These are phyloP conservation scores for Lineolata rhizophorae DNA, from an alignment of 495 filamentous ascomycete genomes.

Conservation along the genomic window DNA sequence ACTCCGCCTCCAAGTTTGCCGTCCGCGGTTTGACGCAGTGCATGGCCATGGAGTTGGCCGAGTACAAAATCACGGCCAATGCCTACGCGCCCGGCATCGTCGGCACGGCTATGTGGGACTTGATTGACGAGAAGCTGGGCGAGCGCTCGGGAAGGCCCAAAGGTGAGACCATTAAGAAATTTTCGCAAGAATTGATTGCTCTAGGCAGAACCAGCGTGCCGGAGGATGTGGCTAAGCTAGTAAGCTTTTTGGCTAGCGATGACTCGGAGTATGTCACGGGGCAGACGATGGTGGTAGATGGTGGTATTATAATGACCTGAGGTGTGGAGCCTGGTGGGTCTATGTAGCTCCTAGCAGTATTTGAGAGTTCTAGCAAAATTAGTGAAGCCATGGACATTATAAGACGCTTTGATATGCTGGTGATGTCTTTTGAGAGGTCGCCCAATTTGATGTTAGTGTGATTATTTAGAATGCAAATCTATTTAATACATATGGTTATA, in stretches of 20 bases:
- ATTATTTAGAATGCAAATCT: too few relatives aligned
- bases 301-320: slow-evolving; percentile 30
- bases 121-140: slow-evolving; percentile 30
- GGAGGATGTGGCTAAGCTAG: slow-evolving; percentile 34
- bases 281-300: slow-evolving; percentile 39
- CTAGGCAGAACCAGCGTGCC: slow-evolving; percentile 29
- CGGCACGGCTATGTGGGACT: slow-evolving; percentile 37
- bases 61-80: slow-evolving; percentile 37
- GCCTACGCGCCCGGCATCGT: slow-evolving; percentile 35
- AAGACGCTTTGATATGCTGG: background rate
- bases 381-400: background rate
- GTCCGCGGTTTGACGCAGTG: slow-evolving; percentile 34
- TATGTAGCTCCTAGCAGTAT: too few relatives aligned
- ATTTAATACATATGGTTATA: too few relatives aligned
- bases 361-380: too few relatives aligned
- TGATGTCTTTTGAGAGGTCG: too few relatives aligned
- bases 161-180: slow-evolving; percentile 28
- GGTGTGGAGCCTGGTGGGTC: too few relatives aligned
- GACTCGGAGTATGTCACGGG: slow-evolving; percentile 39
- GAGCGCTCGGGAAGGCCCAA: slow-evolving; percentile 22
- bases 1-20: slow-evolving; percentile 36
- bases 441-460: too few relatives aligned
- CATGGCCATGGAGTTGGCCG: slow-evolving; percentile 33
- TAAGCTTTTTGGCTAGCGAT: slow-evolving; percentile 30
- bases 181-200: slow-evolving; percentile 23